phyloP scores from a whole-genome alignment of 2,329 filamentous ascomycete genomes.

The Thelonectria olida region DNA sequence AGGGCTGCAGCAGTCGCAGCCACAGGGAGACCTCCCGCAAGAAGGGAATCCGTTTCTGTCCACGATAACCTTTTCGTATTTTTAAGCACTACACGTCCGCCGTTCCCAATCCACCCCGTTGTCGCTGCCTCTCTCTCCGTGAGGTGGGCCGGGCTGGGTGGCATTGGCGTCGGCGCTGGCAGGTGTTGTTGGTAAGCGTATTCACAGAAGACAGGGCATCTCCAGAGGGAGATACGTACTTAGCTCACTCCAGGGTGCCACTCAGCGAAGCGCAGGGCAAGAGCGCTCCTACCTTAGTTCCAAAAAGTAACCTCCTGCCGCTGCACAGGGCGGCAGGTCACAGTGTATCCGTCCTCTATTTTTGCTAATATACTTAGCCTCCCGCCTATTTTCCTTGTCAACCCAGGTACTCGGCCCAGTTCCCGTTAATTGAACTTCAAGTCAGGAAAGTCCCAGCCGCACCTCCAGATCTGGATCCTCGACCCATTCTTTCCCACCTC shows the following conservation, averaged over 20 bases:
- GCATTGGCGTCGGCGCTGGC: slow-evolving; percentile 17
- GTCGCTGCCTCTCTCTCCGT: slow-evolving; percentile 16
- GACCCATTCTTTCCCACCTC: slow-evolving; percentile 43
- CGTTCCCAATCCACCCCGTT: slow-evolving; percentile 9
- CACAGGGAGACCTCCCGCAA: no score
- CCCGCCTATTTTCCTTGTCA: not conserved
- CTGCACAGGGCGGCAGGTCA: slow-evolving; percentile 17
- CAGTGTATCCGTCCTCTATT: not conserved
- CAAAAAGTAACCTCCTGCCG: slow-evolving; percentile 36
- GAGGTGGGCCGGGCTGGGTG: slow-evolving; percentile 15
- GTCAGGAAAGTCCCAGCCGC: slow-evolving; percentile 27
- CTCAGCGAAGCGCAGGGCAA: slow-evolving; percentile 2
- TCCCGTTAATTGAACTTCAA: not conserved
- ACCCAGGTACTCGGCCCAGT: not conserved
- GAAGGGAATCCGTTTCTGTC: not conserved
- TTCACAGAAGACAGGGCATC: slow-evolving; percentile 16
- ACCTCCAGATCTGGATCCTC: slow-evolving; percentile 42
- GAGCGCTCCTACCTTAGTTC: slow-evolving; percentile 22
- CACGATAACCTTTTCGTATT: not conserved
- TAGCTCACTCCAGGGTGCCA: slow-evolving; percentile 30
- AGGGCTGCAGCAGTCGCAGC: not conserved
- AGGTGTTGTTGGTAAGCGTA: slow-evolving; percentile 6
- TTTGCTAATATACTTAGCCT: not conserved
- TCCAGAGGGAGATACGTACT: slow-evolving; percentile 22
- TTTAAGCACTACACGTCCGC: not conserved